phyloP scores from a whole-genome alignment of 305 asterid species.

The Solanum hybrid region DNA sequence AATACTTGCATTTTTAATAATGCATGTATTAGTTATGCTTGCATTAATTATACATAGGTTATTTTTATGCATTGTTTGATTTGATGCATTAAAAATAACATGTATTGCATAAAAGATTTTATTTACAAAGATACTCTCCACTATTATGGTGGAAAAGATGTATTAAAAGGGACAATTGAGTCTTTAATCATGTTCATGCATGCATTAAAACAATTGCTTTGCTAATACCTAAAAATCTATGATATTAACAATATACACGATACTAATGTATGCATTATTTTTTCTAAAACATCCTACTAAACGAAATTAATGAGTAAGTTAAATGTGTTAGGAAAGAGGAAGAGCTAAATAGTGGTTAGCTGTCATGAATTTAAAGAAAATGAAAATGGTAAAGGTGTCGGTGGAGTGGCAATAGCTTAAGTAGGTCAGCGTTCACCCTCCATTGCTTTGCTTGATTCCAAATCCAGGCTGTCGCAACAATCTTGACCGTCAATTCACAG shows the following conservation, averaged over 20 bases:
- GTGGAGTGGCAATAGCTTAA: constrained; percentile 19
- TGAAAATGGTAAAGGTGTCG: constrained; percentile 30
- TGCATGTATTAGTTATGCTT: too few species aligned
- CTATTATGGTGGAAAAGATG: too few species aligned
- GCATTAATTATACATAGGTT: too few species aligned
- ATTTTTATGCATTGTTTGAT: too few species aligned
- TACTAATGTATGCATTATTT: too few species aligned
- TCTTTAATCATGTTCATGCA: background rate
- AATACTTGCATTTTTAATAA: too few species aligned
- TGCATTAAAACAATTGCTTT: background rate
- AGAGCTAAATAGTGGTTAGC: background rate
- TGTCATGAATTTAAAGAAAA: too few species aligned
- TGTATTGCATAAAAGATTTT: too few species aligned
- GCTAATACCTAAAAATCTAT: fast-evolving
- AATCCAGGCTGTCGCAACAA: constrained; percentile 33
- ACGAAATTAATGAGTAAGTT: too few species aligned
- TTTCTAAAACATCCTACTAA: background rate
- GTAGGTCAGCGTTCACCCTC: constrained; percentile 24
- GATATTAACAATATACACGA: background rate
- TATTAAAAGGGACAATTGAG: too few species aligned
- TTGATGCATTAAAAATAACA: background rate
- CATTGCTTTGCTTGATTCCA: constrained; percentile 31
- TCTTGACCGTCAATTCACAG: background rate
- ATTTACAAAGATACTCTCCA: too few species aligned
- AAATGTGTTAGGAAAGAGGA: background rate